A percentile compares a stretch with the other conserved stretches of the same genome.
phyloP scores from a whole-genome alignment of 1,284 basidiomycete species.

The Entoloma clypeatum region DNA sequence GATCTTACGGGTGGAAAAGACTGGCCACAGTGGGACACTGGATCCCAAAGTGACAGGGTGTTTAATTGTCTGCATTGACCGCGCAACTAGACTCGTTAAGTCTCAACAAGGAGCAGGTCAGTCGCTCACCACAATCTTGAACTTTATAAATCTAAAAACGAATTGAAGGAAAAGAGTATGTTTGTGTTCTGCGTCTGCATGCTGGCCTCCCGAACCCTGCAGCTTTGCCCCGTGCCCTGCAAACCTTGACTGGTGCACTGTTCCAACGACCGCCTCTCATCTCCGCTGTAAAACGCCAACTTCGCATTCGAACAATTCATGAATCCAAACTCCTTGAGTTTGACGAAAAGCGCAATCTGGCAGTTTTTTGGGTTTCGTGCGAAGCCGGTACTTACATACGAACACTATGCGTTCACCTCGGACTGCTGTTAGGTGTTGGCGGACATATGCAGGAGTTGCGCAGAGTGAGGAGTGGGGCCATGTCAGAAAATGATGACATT shows the following conservation, averaged over 20 bases:
- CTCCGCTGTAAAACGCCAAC: constrained; percentile 97
- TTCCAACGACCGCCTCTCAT: constrained; percentile 99
- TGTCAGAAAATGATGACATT: constrained; percentile 97
- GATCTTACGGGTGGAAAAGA: constrained; percentile 96
- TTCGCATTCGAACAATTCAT: constrained; percentile 97
- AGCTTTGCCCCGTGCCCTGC: constrained; percentile 87
- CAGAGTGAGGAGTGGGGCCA: constrained; percentile 91
- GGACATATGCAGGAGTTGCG: constrained; percentile 99
- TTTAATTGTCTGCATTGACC: constrained; percentile 98
- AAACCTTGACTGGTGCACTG: constrained; percentile 96
- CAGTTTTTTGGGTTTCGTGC: constrained; percentile 98
- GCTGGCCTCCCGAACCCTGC: constrained; percentile 78
- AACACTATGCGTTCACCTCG: constrained; percentile 96
- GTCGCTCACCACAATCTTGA: constrained; percentile 26
- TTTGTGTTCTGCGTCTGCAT: constrained; percentile 93
- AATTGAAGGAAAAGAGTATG: constrained; percentile 99
- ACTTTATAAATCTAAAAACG: constrained; percentile 15
- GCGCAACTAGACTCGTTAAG: constrained; percentile 99
- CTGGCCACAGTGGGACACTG: constrained; percentile 95
- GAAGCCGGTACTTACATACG: constrained; percentile 99
- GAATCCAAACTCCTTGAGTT: constrained; percentile 96
- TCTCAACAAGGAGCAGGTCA: constrained; percentile 92
- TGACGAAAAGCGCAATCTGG: constrained; percentile 96
- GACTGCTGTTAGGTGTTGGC: constrained; percentile 92
- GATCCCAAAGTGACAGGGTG: constrained; percentile 99